A percentile compares a stretch with the other conserved stretches of the same genome.
These are phyloP conservation scores for Heterobasidion irregulare DNA, from an alignment of 1,284 basidiomycete genomes.

Conservation along the genomic window DNA sequence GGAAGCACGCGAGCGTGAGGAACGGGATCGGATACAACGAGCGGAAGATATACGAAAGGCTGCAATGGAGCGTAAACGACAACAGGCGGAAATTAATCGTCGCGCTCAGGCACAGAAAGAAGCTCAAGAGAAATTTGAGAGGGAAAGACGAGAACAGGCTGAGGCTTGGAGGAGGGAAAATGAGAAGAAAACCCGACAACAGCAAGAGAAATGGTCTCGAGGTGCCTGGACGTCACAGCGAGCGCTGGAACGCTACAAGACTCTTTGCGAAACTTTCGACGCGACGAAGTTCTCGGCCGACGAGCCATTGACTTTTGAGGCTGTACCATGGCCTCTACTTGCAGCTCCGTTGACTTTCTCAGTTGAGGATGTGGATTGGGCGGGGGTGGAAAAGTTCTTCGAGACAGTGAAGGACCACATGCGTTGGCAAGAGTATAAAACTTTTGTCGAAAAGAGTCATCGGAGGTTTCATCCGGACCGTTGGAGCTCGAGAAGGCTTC, in stretches of 20 bases:
- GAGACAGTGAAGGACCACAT: slow-evolving; percentile 37
- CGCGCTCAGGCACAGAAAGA: background rate
- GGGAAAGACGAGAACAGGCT: slow-evolving; percentile 15
- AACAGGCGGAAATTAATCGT: background rate
- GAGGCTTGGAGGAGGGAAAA: slow-evolving; percentile 24
- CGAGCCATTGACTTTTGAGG: slow-evolving; percentile 44
- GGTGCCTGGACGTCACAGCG: slow-evolving; percentile 51
- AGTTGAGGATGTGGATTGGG: slow-evolving; percentile 61
- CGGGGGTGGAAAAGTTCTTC: slow-evolving; percentile 65
- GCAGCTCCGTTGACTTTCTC: slow-evolving; percentile 38
- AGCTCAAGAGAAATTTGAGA: slow-evolving; percentile 20
- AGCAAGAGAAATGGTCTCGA: slow-evolving; percentile 39
- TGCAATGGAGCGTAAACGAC: slow-evolving; percentile 16
- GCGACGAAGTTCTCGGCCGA: slow-evolving; percentile 40
- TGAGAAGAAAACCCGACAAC: slow-evolving; percentile 20
- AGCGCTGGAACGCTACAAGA: slow-evolving; percentile 59
- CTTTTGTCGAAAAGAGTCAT: slow-evolving; percentile 59
- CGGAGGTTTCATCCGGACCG: slow-evolving; percentile 62
- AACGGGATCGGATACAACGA: slow-evolving; percentile 19
- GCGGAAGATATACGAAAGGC: slow-evolving; percentile 22
- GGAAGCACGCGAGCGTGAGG: slow-evolving; percentile 35
- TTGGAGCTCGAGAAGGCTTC: slow-evolving; percentile 48
- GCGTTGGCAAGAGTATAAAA: slow-evolving; percentile 49
- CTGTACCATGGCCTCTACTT: slow-evolving; percentile 67
- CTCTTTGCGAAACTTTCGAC: slow-evolving; percentile 55